Evolutionary conservation across 2,329 filamentous ascomycete genomes (phyloP).

Genomic region (Gyromitra esculenta): DNA sequence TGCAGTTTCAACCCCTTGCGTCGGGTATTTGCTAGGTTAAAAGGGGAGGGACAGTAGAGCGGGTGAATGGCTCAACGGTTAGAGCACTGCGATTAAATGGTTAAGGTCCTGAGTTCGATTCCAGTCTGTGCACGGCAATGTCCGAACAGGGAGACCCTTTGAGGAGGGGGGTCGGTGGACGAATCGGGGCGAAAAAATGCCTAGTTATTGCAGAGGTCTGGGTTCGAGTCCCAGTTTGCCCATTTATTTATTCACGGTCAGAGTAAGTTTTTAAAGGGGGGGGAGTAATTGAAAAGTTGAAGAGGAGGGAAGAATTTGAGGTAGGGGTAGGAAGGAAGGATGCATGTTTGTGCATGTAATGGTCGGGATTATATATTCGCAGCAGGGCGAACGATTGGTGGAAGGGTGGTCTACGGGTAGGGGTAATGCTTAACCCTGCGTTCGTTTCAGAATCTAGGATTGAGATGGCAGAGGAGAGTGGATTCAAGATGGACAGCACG

Average conservation of each 20-base stretch:
- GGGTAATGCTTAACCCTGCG: background rate
- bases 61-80: constrained; percentile 23
- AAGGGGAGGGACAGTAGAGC: background rate
- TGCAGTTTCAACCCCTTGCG: constrained; percentile 8
- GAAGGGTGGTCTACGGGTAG: background rate
- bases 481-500: too few relatives aligned
- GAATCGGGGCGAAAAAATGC: background rate
- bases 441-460: constrained; percentile 3
- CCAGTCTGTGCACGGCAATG: constrained; percentile 4
- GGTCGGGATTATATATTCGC: background rate
- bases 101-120: constrained; percentile 30
- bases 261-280: background rate
- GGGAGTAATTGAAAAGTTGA: background rate
- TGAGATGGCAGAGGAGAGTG: background rate
- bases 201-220: constrained; percentile 25
- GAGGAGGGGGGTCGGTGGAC: background rate
- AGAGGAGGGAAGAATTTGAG: background rate
- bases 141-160: background rate
- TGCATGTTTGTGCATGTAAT: background rate
- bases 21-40: background rate
- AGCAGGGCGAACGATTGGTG: background rate
- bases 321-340: background rate
- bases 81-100: constrained; percentile 16
- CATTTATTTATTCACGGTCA: background rate
- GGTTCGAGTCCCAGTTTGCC: constrained; percentile 36